A percentile compares a stretch with the other conserved stretches of the same genome.
Evolutionary conservation across 202 grass and related monocot genomes (phyloP).

Genomic region (Saccharum hybrid): DNA sequence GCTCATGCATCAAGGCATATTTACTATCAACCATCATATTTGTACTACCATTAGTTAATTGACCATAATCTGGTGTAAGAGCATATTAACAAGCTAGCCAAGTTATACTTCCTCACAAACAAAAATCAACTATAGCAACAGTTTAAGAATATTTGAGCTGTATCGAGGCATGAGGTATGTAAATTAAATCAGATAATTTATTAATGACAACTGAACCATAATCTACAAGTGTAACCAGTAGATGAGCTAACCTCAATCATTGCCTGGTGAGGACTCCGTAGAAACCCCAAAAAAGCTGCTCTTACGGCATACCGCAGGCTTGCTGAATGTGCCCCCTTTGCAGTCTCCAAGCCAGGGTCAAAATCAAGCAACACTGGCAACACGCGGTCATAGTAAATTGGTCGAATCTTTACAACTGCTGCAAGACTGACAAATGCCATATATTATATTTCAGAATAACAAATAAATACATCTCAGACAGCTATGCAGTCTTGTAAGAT

Average conservation of each 20-base stretch:
- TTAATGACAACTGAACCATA: constrained; percentile 10
- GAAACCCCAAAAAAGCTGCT: constrained; percentile 81
- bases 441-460: constrained; percentile 46
- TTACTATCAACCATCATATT: constrained; percentile 8
- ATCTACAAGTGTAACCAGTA: constrained; percentile 29
- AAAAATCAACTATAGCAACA: constrained; percentile 33
- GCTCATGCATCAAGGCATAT: constrained; percentile 6
- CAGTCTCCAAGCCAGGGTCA: constrained; percentile 63
- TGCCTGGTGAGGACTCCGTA: constrained; percentile 72
- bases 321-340: constrained; percentile 68
- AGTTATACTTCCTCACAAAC: constrained; percentile 5
- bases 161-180: constrained; percentile 25
- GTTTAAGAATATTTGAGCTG: constrained; percentile 10
- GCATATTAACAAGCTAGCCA: background rate
- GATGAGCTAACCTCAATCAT: constrained; percentile 73
- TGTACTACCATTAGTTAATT: constrained; percentile 17
- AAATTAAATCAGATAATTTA: constrained; percentile 29
- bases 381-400: constrained; percentile 65
- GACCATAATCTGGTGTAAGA: background rate
- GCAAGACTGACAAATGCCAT: constrained; percentile 72
- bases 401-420: constrained; percentile 80
- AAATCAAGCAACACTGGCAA: constrained; percentile 76
- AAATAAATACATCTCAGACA: constrained; percentile 31
- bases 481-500: constrained; percentile 19
- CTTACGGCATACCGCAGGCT: constrained; percentile 82